Evolutionary conservation across 2,329 filamentous ascomycete species (phyloP).

Genomic region (Zymoseptoria passerinii): DNA sequence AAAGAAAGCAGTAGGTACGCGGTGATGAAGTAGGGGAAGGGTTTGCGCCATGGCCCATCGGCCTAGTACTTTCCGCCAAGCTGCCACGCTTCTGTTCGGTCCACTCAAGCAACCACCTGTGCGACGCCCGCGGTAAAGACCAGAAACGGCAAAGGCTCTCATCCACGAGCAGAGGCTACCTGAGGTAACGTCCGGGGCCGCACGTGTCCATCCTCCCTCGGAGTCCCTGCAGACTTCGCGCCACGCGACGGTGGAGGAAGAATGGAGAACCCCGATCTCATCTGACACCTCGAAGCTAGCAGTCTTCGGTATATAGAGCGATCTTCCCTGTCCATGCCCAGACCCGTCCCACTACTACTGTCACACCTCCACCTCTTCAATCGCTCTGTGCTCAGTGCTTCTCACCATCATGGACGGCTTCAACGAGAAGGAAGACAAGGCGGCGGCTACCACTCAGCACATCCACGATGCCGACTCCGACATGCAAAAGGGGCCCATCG

Average conservation of each 20-base stretch:
- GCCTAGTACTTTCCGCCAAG: background rate
- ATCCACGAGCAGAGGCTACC: background rate
- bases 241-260: background rate
- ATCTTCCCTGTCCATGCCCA: background rate
- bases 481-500: slow-evolving; percentile 11
- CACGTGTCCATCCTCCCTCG: background rate
- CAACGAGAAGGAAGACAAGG: slow-evolving; percentile 35
- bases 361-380: background rate
- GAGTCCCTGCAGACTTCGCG: background rate
- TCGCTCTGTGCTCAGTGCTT: background rate
- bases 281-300: background rate
- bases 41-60: background rate
- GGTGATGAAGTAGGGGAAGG: background rate
- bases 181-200: background rate
- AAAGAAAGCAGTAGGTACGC: background rate
- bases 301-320: background rate
- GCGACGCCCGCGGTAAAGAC: background rate
- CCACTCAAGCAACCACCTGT: background rate
- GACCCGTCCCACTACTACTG: background rate
- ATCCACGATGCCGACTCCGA: slow-evolving; percentile 14
- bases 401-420: slow-evolving; percentile 35
- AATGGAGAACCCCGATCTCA: background rate
- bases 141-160: background rate
- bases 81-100: background rate
- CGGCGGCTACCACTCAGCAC: slow-evolving; percentile 9